Base-by-base conservation (phyloP, 2,329 filamentous ascomycete species). In the Trichoderma afroharzianum region DNA sequence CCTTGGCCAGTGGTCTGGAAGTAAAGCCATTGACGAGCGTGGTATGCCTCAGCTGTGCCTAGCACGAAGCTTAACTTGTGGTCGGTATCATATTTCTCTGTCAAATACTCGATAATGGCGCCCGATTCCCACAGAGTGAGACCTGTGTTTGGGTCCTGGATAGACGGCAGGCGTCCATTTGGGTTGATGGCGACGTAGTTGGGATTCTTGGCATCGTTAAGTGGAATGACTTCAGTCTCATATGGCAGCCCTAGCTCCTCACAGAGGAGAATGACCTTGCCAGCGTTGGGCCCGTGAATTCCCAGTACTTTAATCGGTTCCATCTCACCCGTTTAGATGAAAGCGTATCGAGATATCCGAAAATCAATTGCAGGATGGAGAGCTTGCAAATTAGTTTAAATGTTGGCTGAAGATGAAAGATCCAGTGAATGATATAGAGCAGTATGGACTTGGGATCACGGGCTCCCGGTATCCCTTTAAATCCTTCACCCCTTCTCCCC, bases 1-100 rank as follows among this genome's bases (percentile, higher is more conserved):
- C 81, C 81, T 74, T 79, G 81, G 15, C 81, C 81, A 18, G 80
- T 82, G 73, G 79, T 79, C 63, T 83, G 81, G 71, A 82, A 82
- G 74, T 79, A 75, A 12, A 82, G 75, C 72, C 77, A 82, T 74
- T 82, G 80, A 74, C 79, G 80, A 58, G 78, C 69, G 4, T 73
- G 72, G 73, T 76, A 80, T 67, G 78, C 78, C 32, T 81, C 80
- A n/a, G 72, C 71, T 21, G 68, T 70, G 6, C 71, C 72, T n/a
- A 73, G 67, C 57, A 75, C 74, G 33, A 67, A 67, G 5, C 74
- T 77, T 50, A 81, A 63, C 74, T 76, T 79, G 55, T 67, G 57
- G 18, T 74, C 74, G 50, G 73, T 75, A 73, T 80, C 77, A 72
- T 79, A 79, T 8, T 68, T 78, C 36, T 78, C 77, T 64, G 78